Evolutionary conservation across 1,284 basidiomycete genomes (phyloP), one percentile per base, ranked within the genome.

Genomic region (Fistulinella cinereoalba): DNA sequence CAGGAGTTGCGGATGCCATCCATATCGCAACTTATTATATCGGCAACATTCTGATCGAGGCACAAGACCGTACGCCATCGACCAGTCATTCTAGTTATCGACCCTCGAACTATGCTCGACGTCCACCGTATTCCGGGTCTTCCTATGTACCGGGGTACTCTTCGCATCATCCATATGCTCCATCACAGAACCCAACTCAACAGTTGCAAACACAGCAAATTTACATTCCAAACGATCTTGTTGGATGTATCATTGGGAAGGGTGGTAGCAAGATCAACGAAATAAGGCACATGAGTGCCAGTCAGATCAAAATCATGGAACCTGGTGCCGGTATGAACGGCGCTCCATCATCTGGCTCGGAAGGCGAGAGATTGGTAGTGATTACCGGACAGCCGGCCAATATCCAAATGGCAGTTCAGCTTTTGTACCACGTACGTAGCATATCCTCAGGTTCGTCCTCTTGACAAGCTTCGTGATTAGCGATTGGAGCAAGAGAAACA

Each of bases 11-110:
- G n/a, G 97, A 99, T 68, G 97, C 97, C 16, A 95, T 99, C 48
- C 97, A 99, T 70, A 99, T 99, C 56, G 97, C 97, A 24, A 97
- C 97, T 6, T 99, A 97, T 73, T 98, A 99, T 66, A 95, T 98
- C 51, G 95, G 95, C 43, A 96, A 93, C 55, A 97, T 97, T 56
- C 82, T 98, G 49, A 88, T 97, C 55, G 95, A 97, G 68, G 92
- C 93, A 38, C 90, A 95, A 66, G 93, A 96, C 60, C 86, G 88
- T 51, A 80, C 78, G 79, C 88, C 84, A 7, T 78, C 84, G n/a
- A 60, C 67, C 6, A 61, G 53, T 45, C 76, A 79, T 60, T 83
- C 77, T 27, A 77, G 63, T 50, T 82, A 79, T 63, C 80, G 77
- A 34, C 83, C 76, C 41, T 71, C 75, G 36, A 74, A 68, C 63